Evolutionary conservation across 2,329 filamentous ascomycete genomes (phyloP), one percentile per base, ranked within the genome.

Genomic region (Magnaporthiopsis rhizophila): DNA sequence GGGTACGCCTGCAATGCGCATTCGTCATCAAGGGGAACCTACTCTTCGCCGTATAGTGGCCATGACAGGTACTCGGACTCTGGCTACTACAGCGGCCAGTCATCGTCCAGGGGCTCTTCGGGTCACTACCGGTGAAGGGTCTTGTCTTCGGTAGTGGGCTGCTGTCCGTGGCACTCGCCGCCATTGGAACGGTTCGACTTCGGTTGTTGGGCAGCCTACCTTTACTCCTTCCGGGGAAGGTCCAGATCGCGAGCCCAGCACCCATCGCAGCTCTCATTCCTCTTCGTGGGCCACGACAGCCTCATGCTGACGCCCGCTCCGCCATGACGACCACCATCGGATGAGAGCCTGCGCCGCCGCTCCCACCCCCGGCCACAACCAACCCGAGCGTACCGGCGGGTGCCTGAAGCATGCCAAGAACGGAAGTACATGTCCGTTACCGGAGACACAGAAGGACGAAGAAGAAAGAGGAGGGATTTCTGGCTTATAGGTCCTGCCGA

Each of bases 1-100:
- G 93, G 92, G 62, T 95, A 95, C 73, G 84, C 89, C 63, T 97
- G 92, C 77, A 75, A 79, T 59, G 75, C 74, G 32, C 89, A 91
- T 73, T 71, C 76, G 9, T 69, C 38, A 6, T 18, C 38, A 3
- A 45, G 69, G 61, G 72, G 74, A 53, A 74, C 77, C 36, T 75
- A 81, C 64, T 73, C 77, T 66, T 72, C 77, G 36, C 73, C 76
- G 8, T 62, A 56, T 26, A 30, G 45, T 24, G 63, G 62, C 45
- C 71, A 70, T 36, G 77, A 77, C 66, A 73, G 69, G 62, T 84
- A 85, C 71, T 81, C 82, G 24, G 82, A 85, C 73, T 84, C 82
- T 8, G 81, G 81, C 65, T 84, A 85, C 71, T 75, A 81, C 69
- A 84, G 81, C 72, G 72, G 76, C 68, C 76, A 77, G 57, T 62